phyloP scores from a whole-genome alignment of 2,329 filamentous ascomycete genomes.

The Colletotrichum tamarilloi region DNA sequence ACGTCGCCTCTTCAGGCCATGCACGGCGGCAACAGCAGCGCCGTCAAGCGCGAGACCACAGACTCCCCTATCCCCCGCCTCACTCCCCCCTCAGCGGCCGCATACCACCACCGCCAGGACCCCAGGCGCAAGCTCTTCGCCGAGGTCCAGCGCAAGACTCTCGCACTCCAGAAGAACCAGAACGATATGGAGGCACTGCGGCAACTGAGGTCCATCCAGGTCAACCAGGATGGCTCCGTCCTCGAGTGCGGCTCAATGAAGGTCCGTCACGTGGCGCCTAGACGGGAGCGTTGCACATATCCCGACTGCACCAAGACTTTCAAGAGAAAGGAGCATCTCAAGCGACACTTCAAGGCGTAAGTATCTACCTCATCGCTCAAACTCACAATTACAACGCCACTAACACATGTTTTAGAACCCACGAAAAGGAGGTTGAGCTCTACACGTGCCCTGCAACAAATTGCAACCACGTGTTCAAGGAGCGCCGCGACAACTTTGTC shows the following conservation, averaged over 20 bases:
- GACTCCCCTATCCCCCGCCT: constrained; percentile 45
- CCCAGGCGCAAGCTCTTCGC: constrained; percentile 53
- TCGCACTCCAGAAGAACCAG: constrained; percentile 56
- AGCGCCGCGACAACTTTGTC: constrained; percentile 39
- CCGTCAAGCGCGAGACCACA: constrained; percentile 48
- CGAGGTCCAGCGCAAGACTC: constrained; percentile 56
- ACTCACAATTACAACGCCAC: constrained; percentile 29
- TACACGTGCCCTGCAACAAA: constrained; percentile 36
- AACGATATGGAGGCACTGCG: constrained; percentile 37
- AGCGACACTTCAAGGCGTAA: constrained; percentile 65
- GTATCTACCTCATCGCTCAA: constrained; percentile 38
- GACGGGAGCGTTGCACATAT: constrained; percentile 52
- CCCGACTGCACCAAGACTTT: constrained; percentile 60
- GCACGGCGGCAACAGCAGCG: constrained; percentile 40
- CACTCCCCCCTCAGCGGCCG: constrained; percentile 47
- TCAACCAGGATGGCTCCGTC: constrained; percentile 32
- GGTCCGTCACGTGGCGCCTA: constrained; percentile 37
- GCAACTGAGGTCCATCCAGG: constrained; percentile 32
- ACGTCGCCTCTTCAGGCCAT: constrained; percentile 44
- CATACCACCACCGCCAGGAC: constrained; percentile 39
- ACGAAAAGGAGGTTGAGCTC: constrained; percentile 35
- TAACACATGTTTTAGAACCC: constrained; percentile 19
- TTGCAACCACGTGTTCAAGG: constrained; percentile 37
- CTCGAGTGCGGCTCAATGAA: constrained; percentile 33
- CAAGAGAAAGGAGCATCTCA: constrained; percentile 66